A percentile compares a stretch with the other conserved stretches of the same genome.
phyloP scores from a whole-genome alignment of 139 green algal genomes.

The Picochlorum sp. region DNA sequence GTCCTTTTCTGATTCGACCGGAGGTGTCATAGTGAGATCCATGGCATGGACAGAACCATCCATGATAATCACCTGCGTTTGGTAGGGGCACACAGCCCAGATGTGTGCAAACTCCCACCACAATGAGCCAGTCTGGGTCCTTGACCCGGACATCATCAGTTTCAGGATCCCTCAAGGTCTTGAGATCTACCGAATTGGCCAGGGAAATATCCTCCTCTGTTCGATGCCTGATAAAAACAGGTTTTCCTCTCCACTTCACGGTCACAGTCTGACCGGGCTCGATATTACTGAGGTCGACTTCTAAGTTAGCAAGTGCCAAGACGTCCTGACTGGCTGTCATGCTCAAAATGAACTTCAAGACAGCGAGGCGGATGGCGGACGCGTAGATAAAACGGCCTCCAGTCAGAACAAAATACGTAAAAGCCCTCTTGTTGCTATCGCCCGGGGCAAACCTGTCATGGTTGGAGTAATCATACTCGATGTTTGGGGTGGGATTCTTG shows the following conservation, averaged over 20 bases:
- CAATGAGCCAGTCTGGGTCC: constrained; percentile 93
- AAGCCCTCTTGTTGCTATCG: constrained; percentile 77
- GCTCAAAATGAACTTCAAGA: constrained; percentile 95
- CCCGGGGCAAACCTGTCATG: constrained; percentile 73
- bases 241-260: constrained; percentile 98
- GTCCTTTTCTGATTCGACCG: constrained; percentile 90
- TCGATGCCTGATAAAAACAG: constrained; percentile 92
- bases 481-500: constrained; percentile 60
- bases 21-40: constrained; percentile 93
- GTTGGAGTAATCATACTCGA: constrained; percentile 76
- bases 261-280: constrained; percentile 84
- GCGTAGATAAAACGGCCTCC: constrained; percentile 97
- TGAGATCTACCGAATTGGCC: constrained; percentile 55
- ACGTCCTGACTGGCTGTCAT: constrained; percentile 90
- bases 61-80: constrained; percentile 93
- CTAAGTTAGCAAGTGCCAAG: constrained; percentile 83
- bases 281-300: constrained; percentile 89
- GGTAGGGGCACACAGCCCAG: constrained; percentile 95
- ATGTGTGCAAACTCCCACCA: constrained; percentile 98
- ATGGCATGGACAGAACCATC: constrained; percentile 96
- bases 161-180: constrained; percentile 85
- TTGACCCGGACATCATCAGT: constrained; percentile 58
- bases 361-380: constrained; percentile 78
- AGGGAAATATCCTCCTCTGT: constrained; percentile 74
- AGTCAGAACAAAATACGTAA: constrained; percentile 96